These are phyloP conservation scores for Ogataea salicorniae DNA, from an alignment of 805 yeast genomes.

Conservation along the genomic window DNA sequence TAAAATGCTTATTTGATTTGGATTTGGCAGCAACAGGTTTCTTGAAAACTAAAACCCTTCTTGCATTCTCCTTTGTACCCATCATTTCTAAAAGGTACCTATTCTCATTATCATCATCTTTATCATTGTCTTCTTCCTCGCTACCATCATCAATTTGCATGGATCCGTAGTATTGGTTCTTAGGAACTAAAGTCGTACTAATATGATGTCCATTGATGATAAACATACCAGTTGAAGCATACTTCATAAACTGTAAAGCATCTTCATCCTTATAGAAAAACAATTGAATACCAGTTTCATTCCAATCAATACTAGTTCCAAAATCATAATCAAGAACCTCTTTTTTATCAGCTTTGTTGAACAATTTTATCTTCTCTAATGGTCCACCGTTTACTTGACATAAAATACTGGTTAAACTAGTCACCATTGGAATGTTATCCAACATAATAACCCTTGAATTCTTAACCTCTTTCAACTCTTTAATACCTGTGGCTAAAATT, in stretches of 20 bases:
- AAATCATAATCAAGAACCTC: slow-evolving; percentile 5
- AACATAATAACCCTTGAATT: slow-evolving; percentile 19
- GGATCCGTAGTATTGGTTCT: neutral
- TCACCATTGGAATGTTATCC: slow-evolving; percentile 23
- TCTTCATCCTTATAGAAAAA: slow-evolving; percentile 47
- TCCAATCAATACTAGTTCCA: slow-evolving; percentile 22
- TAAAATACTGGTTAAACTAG: slow-evolving; percentile 47
- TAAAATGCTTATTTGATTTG: slow-evolving; percentile 8
- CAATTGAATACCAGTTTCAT: slow-evolving; percentile 34
- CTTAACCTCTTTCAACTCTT: slow-evolving; percentile 3
- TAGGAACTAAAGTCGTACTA: slow-evolving; percentile 41
- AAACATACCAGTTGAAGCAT: slow-evolving; percentile 48
- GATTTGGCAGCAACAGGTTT: slow-evolving; percentile 27
- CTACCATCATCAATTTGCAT: neutral
- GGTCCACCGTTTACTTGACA: slow-evolving; percentile 67
- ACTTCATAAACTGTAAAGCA: slow-evolving; percentile 51
- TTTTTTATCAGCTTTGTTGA: slow-evolving; percentile 15
- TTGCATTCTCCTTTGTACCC: slow-evolving; percentile 37
- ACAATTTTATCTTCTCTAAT: slow-evolving; percentile 43
- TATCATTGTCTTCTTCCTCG: slow-evolving; percentile 3
- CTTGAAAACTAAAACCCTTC: slow-evolving; percentile 52
- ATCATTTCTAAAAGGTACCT: slow-evolving; percentile 27
- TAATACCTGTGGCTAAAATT: neutral
- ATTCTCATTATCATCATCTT: slow-evolving; percentile 5
- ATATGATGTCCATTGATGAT: slow-evolving; percentile 52